Conservation (phyloP, 345 rosid genomes). For the Euphorbia lathyris region DNA sequence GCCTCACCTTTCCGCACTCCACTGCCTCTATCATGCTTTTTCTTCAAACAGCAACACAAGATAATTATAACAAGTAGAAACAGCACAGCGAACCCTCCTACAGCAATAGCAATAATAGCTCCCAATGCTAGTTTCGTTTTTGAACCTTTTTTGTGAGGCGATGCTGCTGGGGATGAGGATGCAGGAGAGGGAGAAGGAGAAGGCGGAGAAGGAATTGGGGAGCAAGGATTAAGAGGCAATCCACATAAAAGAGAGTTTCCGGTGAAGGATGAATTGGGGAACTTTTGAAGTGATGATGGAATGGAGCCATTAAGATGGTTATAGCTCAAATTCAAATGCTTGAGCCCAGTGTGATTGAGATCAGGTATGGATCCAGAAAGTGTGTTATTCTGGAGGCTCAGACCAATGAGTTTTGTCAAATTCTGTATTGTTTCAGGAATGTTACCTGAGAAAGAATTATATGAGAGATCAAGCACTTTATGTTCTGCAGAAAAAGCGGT, state of each 20-base stretch:
- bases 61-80: slow-evolving; percentile 43
- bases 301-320: slow-evolving; percentile 71
- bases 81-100: slow-evolving; percentile 51
- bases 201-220: slow-evolving; percentile 31
- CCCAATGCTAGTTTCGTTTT: slow-evolving; percentile 51
- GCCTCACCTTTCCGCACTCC: slow-evolving; percentile 49
- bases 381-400: slow-evolving; percentile 56
- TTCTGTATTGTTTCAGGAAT: slow-evolving; percentile 50
- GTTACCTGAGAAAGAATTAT: slow-evolving; percentile 54
- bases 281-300: slow-evolving; percentile 55
- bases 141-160: slow-evolving; percentile 40
- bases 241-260: slow-evolving; percentile 72
- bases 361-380: slow-evolving; percentile 61
- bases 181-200: slow-evolving; percentile 44
- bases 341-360: slow-evolving; percentile 39
- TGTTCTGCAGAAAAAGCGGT: slow-evolving; percentile 37
- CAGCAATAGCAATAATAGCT: slow-evolving; percentile 58
- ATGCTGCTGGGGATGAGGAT: slow-evolving; percentile 35
- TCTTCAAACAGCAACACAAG: slow-evolving; percentile 60
- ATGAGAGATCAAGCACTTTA: slow-evolving; percentile 59
- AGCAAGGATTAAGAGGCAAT: slow-evolving; percentile 52
- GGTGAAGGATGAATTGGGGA: slow-evolving; percentile 64
- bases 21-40: slow-evolving; percentile 45
- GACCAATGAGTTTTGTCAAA: slow-evolving; percentile 41
- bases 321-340: slow-evolving; percentile 62